Evolutionary conservation across 2,329 filamentous ascomycete species (phyloP), one percentile per base, ranked within the genome.

Genomic region (Penicillium expansum): DNA sequence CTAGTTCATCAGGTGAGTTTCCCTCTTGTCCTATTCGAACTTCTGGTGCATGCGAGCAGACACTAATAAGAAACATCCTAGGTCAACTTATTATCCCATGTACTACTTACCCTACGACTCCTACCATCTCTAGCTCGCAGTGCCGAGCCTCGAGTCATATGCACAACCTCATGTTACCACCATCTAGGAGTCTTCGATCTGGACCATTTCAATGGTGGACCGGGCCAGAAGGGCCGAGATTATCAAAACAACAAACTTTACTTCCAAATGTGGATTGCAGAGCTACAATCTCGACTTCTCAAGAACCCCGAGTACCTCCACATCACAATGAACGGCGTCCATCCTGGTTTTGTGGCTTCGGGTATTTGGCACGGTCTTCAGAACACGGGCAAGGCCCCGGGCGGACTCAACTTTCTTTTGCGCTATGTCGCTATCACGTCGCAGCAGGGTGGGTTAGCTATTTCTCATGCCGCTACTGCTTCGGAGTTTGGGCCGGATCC

Each of bases 31-130:
- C 3, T 16, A 4, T 51, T 9, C 9, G 2, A 14, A 14, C 6
- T 32, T 2, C 2, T 6, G 6, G 14, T 14, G 2, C 39, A 24
- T 42, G 5, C 24, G 5, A 20, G 3, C 27, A 32, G 4, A 45
- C 6, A 45, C 18, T 44, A 2, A 45, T 45, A 38, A n/a, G n/a
- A n/a, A n/a, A n/a, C n/a, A n/a, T n/a, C 32, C 11, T 18, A 62
- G 58, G 49, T 62, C 22, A 62, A 62, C 48, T 55, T 62, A 27
- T 33, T 62, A 20, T 63, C 61, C 13, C 61, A 62, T 47, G 52
- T 58, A 4, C 39, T 63, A 13, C 22, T 62, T 30, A 62, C 61
- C 2, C 59, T 63, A 9, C 59, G 49, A n/a, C 57, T 63, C 29
- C 49, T 62, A 1, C 59, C 57, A 14, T 62, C 61, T 45, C 48